phyloP scores from a whole-genome alignment of 1,284 basidiomycete genomes.

The Ganoderma boninense region DNA sequence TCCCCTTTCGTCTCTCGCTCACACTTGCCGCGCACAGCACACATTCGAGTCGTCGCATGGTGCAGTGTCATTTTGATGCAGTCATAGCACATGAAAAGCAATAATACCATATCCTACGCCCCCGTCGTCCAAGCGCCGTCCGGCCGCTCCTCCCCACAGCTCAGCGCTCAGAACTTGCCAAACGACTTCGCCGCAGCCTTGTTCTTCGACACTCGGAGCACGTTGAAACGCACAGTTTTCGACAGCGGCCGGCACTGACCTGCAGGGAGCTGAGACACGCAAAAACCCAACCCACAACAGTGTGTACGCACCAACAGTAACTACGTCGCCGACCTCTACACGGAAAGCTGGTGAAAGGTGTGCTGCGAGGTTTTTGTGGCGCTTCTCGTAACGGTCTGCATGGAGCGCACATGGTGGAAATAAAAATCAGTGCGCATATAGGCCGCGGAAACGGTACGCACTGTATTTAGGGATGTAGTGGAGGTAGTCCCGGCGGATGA shows the following conservation, averaged over 20 bases:
- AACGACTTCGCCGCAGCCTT: conserved; percentile 91
- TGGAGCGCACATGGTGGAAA: neutral
- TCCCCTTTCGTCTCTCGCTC: neutral
- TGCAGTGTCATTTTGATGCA: conserved; percentile 44
- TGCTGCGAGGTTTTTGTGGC: conserved; percentile 98
- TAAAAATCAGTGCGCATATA: conserved; percentile 26
- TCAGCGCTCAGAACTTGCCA: conserved; percentile 91
- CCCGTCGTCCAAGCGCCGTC: conserved; percentile 36
- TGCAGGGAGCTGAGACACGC: conserved; percentile 39
- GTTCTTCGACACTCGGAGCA: conserved; percentile 90
- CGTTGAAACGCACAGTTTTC: conserved; percentile 99
- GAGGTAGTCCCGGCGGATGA: conserved; percentile 98
- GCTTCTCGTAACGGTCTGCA: conserved; percentile 94
- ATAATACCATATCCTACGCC: conserved; percentile 44
- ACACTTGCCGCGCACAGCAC: conserved; percentile 25
- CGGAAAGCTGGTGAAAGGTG: conserved; percentile 99
- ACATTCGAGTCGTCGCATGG: conserved; percentile 31
- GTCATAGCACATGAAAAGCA: conserved; percentile 47
- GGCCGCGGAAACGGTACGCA: conserved; percentile 45
- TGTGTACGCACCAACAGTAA: conserved; percentile 89
- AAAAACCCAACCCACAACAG: too few relatives aligned
- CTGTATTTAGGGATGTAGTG: conserved; percentile 99
- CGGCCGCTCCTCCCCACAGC: conserved; percentile 21
- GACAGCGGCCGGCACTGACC: conserved; percentile 99
- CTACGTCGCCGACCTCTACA: conserved; percentile 90